Conservation (phyloP, 306 rosid genomes). For the Vigna trinervia region DNA sequence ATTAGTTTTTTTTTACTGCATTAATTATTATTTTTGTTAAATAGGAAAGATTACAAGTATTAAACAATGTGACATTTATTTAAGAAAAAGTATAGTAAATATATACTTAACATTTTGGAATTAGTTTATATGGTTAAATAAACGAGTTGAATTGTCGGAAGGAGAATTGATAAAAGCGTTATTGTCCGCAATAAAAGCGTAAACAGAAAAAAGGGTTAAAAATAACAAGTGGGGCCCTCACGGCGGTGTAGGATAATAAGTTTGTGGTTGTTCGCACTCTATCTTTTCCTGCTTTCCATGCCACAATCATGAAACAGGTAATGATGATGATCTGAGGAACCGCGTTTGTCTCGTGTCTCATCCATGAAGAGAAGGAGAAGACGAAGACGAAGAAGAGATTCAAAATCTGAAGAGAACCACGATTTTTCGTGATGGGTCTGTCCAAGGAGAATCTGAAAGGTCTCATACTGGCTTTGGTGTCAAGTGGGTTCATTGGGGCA, state of each 20-base stretch:
- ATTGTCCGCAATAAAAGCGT: neutral
- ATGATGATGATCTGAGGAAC: constrained; percentile 54
- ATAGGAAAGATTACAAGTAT: neutral
- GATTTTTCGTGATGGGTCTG: constrained; percentile 53
- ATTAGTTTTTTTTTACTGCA: neutral
- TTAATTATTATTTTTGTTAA: neutral
- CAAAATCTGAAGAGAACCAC: constrained; percentile 33
- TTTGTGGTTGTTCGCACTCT: constrained; percentile 33
- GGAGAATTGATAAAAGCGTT: neutral
- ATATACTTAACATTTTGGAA: neutral
- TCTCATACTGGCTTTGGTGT: constrained; percentile 70
- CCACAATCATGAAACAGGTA: constrained; percentile 34
- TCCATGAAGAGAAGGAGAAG: constrained; percentile 57
- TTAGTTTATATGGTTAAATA: neutral
- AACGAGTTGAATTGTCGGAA: neutral
- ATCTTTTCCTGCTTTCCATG: constrained; percentile 32
- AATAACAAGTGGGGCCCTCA: constrained; percentile 28
- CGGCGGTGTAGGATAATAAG: constrained; percentile 3
- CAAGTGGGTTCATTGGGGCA: constrained; percentile 85
- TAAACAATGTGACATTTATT: neutral
- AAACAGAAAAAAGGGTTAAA: neutral
- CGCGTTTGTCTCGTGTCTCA: constrained; percentile 43
- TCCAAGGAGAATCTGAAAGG: constrained; percentile 71
- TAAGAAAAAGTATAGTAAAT: neutral
- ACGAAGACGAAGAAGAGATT: constrained; percentile 36